Evolutionary conservation across 805 yeast species (phyloP).

Genomic region (Nakazawaea molendinolei): DNA sequence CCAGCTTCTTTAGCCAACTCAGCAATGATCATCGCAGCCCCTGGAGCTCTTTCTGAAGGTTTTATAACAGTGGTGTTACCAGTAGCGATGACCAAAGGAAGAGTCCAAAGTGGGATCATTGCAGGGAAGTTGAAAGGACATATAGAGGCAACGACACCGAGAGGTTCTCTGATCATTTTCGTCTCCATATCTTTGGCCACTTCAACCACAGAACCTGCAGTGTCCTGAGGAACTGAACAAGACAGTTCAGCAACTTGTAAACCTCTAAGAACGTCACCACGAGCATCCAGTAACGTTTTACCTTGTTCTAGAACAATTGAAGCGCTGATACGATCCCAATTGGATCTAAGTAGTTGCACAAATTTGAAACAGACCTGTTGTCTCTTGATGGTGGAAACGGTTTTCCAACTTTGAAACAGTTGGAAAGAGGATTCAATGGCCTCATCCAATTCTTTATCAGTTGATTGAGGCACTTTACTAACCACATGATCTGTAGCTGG

Average conservation of each 20-base stretch:
- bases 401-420: slow-evolving; percentile 56
- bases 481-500: slow-evolving; percentile 69
- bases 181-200: slow-evolving; percentile 75
- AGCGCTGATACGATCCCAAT: slow-evolving; percentile 64
- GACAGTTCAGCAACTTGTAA: slow-evolving; percentile 76
- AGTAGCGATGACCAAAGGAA: slow-evolving; percentile 57
- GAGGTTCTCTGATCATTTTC: slow-evolving; percentile 65
- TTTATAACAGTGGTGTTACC: slow-evolving; percentile 71
- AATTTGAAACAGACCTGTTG: slow-evolving; percentile 65
- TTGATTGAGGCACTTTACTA: slow-evolving; percentile 65
- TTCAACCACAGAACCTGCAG: slow-evolving; percentile 57
- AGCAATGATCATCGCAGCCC: slow-evolving; percentile 68
- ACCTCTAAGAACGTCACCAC: slow-evolving; percentile 71
- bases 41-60: slow-evolving; percentile 75
- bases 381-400: slow-evolving; percentile 40
- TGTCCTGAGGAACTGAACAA: slow-evolving; percentile 56
- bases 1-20: slow-evolving; percentile 71
- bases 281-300: slow-evolving; percentile 67
- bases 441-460: slow-evolving; percentile 54
- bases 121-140: slow-evolving; percentile 83
- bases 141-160: slow-evolving; percentile 73
- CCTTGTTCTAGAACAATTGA: slow-evolving; percentile 68
- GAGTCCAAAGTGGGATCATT: slow-evolving; percentile 70
- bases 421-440: slow-evolving; percentile 60
- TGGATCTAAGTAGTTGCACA: slow-evolving; percentile 54